Evolutionary conservation across 1,284 basidiomycete genomes (phyloP).

Genomic region (Heterobasidion irregulare): DNA sequence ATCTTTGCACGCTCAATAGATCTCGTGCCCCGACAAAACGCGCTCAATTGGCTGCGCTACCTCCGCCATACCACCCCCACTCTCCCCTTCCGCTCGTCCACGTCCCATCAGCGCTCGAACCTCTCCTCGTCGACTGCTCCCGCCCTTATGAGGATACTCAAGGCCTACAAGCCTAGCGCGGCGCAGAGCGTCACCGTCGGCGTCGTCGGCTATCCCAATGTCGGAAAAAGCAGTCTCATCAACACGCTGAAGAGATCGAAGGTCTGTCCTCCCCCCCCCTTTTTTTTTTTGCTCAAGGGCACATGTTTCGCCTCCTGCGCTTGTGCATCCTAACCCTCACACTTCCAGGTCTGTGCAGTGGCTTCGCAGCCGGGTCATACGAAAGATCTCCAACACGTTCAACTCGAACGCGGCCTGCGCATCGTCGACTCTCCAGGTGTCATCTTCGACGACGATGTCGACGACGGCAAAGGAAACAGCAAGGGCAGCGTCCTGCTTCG

Average conservation of each 20-base stretch:
- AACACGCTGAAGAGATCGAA: constrained; percentile 90
- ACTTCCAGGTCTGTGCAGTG: constrained; percentile 6
- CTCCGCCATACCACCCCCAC: constrained; percentile 90
- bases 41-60: constrained; percentile 86
- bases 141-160: constrained; percentile 80
- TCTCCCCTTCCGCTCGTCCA: constrained; percentile 88
- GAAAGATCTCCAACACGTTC: constrained; percentile 88
- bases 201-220: constrained; percentile 95
- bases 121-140: constrained; percentile 75
- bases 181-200: constrained; percentile 80
- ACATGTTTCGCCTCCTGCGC: background rate
- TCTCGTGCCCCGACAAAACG: constrained; percentile 83
- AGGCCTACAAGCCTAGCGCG: constrained; percentile 64
- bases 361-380: constrained; percentile 54
- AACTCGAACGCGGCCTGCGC: constrained; percentile 87
- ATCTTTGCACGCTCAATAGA: constrained; percentile 36
- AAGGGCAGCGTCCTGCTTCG: constrained; percentile 60
- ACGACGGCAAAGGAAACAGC: constrained; percentile 38
- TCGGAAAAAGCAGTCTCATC: constrained; percentile 94
- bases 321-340: background rate
- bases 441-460: constrained; percentile 74
- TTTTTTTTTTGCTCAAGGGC: constrained; percentile 31
- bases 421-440: constrained; percentile 97
- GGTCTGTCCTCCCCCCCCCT: constrained; percentile 34
- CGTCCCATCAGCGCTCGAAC: constrained; percentile 73